Conservation (phyloP, 306 rosid species). For the Mucuna pruriens region DNA sequence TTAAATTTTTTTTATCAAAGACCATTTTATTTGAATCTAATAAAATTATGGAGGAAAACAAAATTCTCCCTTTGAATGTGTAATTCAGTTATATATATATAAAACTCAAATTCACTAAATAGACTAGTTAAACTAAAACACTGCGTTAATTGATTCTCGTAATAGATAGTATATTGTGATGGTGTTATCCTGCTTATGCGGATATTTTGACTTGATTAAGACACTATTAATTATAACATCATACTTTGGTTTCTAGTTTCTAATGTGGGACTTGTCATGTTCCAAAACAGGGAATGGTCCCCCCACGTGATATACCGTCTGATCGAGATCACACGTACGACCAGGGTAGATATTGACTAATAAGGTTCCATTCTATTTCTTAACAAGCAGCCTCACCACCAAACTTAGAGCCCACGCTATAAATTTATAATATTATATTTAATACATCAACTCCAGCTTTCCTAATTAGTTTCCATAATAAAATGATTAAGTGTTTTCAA, state of each 20-base stretch:
- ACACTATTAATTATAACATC: constrained; percentile 16
- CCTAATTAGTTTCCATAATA: not conserved
- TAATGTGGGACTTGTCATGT: constrained; percentile 23
- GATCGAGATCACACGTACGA: constrained; percentile 29
- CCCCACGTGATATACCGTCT: constrained; percentile 43
- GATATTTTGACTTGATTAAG: constrained; percentile 49
- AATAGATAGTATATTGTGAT: too few species aligned
- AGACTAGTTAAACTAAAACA: too few species aligned
- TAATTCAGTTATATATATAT: too few species aligned
- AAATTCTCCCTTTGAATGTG: too few species aligned
- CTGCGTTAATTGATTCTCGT: too few species aligned
- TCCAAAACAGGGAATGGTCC: constrained; percentile 45
- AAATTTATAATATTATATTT: not conserved
- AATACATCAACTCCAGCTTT: not conserved
- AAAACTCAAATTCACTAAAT: too few species aligned
- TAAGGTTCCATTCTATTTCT: not conserved
- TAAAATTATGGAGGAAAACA: too few species aligned
- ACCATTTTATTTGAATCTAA: too few species aligned
- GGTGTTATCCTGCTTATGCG: constrained; percentile 42
- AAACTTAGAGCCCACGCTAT: constrained; percentile 8
- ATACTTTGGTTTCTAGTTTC: not conserved
- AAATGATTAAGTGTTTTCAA: not conserved
- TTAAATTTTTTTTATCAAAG: too few species aligned
- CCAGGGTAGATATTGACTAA: constrained; percentile 16
- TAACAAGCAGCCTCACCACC: constrained; percentile 1